Evolutionary conservation across 192 early-diverging fungal species (phyloP).

Genomic region (Umbelopsis ramanniana): DNA sequence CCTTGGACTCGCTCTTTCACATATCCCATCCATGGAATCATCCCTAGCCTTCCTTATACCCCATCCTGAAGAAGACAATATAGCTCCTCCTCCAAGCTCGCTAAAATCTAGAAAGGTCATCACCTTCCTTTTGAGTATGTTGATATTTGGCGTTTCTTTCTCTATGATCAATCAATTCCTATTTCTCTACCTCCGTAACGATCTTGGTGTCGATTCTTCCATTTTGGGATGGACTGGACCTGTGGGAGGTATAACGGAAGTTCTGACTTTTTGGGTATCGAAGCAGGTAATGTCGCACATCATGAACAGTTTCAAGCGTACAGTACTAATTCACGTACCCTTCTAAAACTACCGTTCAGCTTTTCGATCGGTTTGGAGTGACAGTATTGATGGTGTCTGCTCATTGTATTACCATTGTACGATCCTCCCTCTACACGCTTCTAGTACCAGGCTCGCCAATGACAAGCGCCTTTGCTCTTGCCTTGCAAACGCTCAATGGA

Average conservation of each 20-base stretch:
- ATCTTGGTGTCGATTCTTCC: constrained; percentile 34
- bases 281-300: constrained; percentile 33
- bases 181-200: constrained; percentile 36
- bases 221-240: constrained; percentile 48
- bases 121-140: constrained; percentile 35
- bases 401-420: constrained; percentile 26
- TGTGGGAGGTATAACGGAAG: constrained; percentile 40
- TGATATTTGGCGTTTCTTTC: constrained; percentile 37
- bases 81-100: background rate
- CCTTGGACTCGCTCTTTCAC: constrained; percentile 36
- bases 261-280: constrained; percentile 44
- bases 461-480: constrained; percentile 25
- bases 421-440: constrained; percentile 27
- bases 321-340: no score
- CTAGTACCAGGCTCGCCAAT: constrained; percentile 14
- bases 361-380: constrained; percentile 37
- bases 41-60: constrained; percentile 29
- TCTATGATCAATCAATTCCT: constrained; percentile 43
- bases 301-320: background rate
- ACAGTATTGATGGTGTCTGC: constrained; percentile 29
- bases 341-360: constrained; percentile 18
- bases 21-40: constrained; percentile 36
- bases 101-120: constrained; percentile 26
- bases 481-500: constrained; percentile 31
- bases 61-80: background rate